Base-by-base conservation (phyloP, 2,329 filamentous ascomycete genomes). In the Samsoniella hepiali region DNA sequence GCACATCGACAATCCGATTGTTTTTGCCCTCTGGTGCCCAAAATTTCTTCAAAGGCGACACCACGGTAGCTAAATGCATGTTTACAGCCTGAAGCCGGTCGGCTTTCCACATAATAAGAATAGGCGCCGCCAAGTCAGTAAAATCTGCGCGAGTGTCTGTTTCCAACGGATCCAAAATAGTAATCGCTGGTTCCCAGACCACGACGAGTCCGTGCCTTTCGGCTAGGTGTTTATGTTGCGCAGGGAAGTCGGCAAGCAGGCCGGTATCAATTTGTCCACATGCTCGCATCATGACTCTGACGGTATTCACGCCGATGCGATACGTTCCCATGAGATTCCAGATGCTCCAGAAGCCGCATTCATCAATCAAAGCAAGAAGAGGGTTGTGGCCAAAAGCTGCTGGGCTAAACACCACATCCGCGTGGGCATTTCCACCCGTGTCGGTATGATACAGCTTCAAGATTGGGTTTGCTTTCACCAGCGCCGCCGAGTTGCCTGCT, bases 321-420 rank as follows among this genome's bases (percentile, higher is more conserved):
- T 72, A 70, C 65, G 70, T 77, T 61, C 76, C 77, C 13, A 69
- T 67, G 31, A 89, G 75, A 65, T 89, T 81, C 86, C 88, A 91
- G 4, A 91, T 73, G 50, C 79, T 86, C 90, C 90, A 93, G 63
- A 77, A 79, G 1, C 89, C 89, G 40, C 76, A 76, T 58, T 85
- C 79, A 68, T 93, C 88, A 22, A 93, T 78, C 32, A 92, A 78
- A 17, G 81, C 87, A 59, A 93, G 75, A 68, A 90, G 87, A 1
- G 85, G 82, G 79, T 84, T 72, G 76, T 84, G 67, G 64, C 76
- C 71, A 22, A 65, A 67, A 5, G 70, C 70, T 4, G 74, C 73
- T 0, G 88, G 84, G 66, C 88, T 88, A 71, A 93, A 90, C 0
- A 83, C 75, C 3, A 90, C 78, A 73, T 93, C 87, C 0, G 81